These are phyloP conservation scores for Populus euphratica DNA, from an alignment of 345 rosid genomes.

Conservation along the genomic window DNA sequence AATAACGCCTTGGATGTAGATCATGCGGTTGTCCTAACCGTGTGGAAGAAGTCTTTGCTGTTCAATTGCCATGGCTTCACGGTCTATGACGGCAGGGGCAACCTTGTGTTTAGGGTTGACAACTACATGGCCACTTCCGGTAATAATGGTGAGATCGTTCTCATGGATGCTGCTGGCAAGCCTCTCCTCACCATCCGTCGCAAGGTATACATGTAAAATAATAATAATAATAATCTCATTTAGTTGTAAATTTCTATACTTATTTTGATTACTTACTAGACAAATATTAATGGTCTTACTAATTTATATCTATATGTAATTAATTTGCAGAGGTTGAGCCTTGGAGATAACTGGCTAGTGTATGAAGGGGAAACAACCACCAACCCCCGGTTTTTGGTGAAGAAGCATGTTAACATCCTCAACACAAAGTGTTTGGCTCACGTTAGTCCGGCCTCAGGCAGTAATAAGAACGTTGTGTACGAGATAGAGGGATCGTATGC, in stretches of 20 bases:
- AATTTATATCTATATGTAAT: not conserved
- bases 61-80: slow-evolving; percentile 96
- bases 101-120: slow-evolving; percentile 78
- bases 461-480: slow-evolving; percentile 28
- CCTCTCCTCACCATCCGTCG: slow-evolving; percentile 95
- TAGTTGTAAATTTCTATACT: too few relatives aligned
- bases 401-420: slow-evolving; percentile 49
- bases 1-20: not conserved
- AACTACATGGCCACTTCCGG: slow-evolving; percentile 56
- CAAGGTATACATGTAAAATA: slow-evolving; percentile 43
- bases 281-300: not conserved
- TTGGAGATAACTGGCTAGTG: slow-evolving; percentile 74
- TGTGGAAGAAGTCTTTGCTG: slow-evolving; percentile 90
- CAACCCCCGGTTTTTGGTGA: slow-evolving; percentile 51
- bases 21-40: slow-evolving; percentile 49
- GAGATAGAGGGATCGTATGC: slow-evolving; percentile 79
- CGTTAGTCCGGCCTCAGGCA: slow-evolving; percentile 24
- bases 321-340: slow-evolving; percentile 51
- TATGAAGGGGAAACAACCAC: slow-evolving; percentile 67
- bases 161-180: slow-evolving; percentile 83
- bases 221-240: not conserved
- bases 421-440: slow-evolving; percentile 54
- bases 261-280: not conserved
- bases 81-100: slow-evolving; percentile 66
- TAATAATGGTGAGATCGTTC: slow-evolving; percentile 57